phyloP scores from a whole-genome alignment of 2,329 filamentous ascomycete species.

The Rugonectria rugulosa region DNA sequence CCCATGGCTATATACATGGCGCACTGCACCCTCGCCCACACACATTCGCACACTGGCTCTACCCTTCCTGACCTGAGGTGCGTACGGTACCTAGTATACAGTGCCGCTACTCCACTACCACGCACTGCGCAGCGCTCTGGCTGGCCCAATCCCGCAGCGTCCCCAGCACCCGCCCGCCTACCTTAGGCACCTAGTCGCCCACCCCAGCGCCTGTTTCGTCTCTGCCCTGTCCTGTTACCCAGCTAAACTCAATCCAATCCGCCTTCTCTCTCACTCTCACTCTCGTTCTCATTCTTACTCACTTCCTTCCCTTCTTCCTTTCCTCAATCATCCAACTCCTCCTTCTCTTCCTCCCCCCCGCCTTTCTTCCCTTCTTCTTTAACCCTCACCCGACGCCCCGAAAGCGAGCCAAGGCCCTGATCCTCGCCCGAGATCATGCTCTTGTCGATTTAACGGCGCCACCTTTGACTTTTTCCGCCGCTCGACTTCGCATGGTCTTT shows the following conservation, averaged over 20 bases:
- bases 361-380: conserved; percentile 15
- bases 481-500: conserved; percentile 36
- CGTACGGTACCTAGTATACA: conserved; percentile 7
- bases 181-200: conserved; percentile 30
- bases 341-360: conserved; percentile 24
- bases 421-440: conserved; percentile 35
- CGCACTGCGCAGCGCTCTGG: conserved; percentile 10
- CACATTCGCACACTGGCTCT: conserved; percentile 12
- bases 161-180: conserved; percentile 22
- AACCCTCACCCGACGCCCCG: conserved; percentile 26
- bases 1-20: background rate
- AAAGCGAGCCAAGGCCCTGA: conserved; percentile 26
- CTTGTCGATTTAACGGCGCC: conserved; percentile 39
- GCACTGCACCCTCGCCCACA: background rate
- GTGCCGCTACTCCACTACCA: conserved; percentile 22
- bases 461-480: conserved; percentile 36
- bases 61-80: too few relatives aligned
- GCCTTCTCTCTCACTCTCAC: conserved; percentile 28
- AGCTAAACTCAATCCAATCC: conserved; percentile 40
- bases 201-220: conserved; percentile 29
- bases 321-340: conserved; percentile 26
- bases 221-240: conserved; percentile 22
- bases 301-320: conserved; percentile 33
- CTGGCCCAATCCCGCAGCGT: conserved; percentile 26
- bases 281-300: too few relatives aligned